Percentiles rank a stretch among this genome's conserved stretches.
These are phyloP conservation scores for Phytophthora aleatoria DNA, from an alignment of 352 stramenopile genomes.

Conservation along the genomic window DNA sequence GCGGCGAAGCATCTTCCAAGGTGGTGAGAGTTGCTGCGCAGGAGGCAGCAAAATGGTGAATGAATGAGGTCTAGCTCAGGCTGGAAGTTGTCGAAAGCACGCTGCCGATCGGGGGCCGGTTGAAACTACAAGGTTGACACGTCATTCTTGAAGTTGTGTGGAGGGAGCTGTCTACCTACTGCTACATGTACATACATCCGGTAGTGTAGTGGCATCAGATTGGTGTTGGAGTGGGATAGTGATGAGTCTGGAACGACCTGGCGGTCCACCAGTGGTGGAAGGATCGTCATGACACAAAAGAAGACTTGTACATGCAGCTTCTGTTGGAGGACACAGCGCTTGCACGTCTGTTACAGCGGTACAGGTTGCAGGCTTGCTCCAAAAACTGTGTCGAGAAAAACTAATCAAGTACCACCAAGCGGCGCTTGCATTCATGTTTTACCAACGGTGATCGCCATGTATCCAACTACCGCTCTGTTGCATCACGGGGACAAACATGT, in stretches of 20 bases:
- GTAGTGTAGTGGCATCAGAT: background rate
- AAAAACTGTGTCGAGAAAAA: background rate
- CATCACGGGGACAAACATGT: background rate
- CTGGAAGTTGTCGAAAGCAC: background rate
- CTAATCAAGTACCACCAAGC: background rate
- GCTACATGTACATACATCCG: no score
- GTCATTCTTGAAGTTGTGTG: conserved; percentile 17
- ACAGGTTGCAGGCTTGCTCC: no score
- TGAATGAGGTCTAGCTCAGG: conserved; percentile 1
- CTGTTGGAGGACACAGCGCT: no score
- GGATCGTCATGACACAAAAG: no score
- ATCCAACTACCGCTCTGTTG: background rate
- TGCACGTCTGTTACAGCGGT: no score
- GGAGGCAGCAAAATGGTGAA: conserved; percentile 12
- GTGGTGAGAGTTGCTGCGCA: background rate
- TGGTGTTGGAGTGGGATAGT: background rate
- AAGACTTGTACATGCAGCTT: no score
- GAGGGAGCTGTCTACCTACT: conserved; percentile 5
- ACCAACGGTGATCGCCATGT: background rate
- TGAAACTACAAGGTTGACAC: conserved; percentile 6
- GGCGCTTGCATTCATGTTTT: background rate
- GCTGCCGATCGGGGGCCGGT: background rate
- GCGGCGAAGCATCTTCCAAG: conserved; percentile 12
- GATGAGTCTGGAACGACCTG: no score
- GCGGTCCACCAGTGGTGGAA: no score